Evolutionary conservation across 2,329 filamentous ascomycete species (phyloP), one percentile per base, ranked within the genome.

Genomic region (Trichoderma sp.): DNA sequence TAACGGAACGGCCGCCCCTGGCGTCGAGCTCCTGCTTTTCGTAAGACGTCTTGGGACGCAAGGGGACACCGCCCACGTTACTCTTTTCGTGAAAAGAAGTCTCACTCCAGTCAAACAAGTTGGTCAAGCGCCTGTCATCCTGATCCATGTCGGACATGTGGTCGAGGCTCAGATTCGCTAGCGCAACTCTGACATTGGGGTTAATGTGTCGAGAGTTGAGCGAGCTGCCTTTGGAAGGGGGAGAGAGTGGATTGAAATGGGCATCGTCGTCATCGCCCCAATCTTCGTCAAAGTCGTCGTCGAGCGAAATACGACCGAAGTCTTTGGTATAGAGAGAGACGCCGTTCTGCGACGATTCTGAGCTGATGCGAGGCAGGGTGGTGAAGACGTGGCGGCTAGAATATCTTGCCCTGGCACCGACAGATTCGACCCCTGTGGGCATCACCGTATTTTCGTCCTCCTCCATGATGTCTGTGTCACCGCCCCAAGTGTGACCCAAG

Each of bases 61-160:
- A 85, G n/a, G 86, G 86, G 50, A 86, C 85, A 32, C 87, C 87
- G 72, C 86, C 87, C 17, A 82, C 81, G 61, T 91, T 88, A 67
- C 84, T 82, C 80, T 90, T 92, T 28, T 92, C 91, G 72, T 88
- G 84, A 7, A 84, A 82, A 30, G 87, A 81, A 15, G 91, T 86
- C 79, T 95, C 93, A 62, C 90, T 90, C 92, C 92, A 94, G 79
- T 95, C 92, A 76, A 95, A 95, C 3, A 95, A 84, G 75, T 87
- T 94, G 79, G 91, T 92, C 73, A 88, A 83, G 3, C 88, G 87
- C 15, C 88, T 84, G 68, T 90, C 87, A 57, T 75, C 72, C 6
- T 59, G 71, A 73, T 75, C 71, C 36, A 71, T 66, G 43, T 76
- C 76, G 17, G 77, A 76, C 55, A 79, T 79, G 17, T 80, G 80